Evolutionary conservation across 2,329 filamentous ascomycete species (phyloP), one percentile per base, ranked within the genome.

Genomic region (Dactylellina leptospora): DNA sequence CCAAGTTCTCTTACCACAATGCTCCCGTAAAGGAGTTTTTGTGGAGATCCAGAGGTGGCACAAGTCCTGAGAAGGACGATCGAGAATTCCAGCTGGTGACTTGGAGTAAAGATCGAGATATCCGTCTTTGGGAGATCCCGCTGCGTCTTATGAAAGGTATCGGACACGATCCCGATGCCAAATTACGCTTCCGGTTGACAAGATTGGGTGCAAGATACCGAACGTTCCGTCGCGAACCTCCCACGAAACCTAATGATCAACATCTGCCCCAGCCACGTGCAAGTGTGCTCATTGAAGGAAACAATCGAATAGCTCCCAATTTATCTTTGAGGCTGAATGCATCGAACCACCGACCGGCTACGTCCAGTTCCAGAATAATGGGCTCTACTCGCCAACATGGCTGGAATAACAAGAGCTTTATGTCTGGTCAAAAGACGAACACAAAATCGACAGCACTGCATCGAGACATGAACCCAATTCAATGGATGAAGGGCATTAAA

Each of bases 61-160:
- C 88, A 33, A 82, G 83, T 18, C 85, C 85, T 16, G 85, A 86
- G 13, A 86, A 91, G 59, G 93, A 97, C 76, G 83, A 92, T 73
- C 87, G 93, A 76, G 93, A 97, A 56, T 97, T 96, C 74, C 93
- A 97, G 79, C 83, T 97, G 16, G 91, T 97, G 0, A 93, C 93
- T 0, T 97, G 93, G 93, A 92, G 92, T 23, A 88, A 90, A 51
- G 93, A 97, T 78, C 90, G 90, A 75, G 86, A 92, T 77, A 82
- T 97, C 27, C 88, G 90, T 51, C 83, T 97, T 25, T 90, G 96
- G 78, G 88, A 87, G 33, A 74, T 77, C 10, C 64, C 75, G 10
- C 74, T 58, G 55, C 76, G 23, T 60, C 45, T 42, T 72, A 79
- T 74, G 75, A 60, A 54, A 74, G 77, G 36, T 64, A 74, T 77